Base-by-base conservation (phyloP, 2,329 filamentous ascomycete species). In the Sphaerulina musiva region DNA sequence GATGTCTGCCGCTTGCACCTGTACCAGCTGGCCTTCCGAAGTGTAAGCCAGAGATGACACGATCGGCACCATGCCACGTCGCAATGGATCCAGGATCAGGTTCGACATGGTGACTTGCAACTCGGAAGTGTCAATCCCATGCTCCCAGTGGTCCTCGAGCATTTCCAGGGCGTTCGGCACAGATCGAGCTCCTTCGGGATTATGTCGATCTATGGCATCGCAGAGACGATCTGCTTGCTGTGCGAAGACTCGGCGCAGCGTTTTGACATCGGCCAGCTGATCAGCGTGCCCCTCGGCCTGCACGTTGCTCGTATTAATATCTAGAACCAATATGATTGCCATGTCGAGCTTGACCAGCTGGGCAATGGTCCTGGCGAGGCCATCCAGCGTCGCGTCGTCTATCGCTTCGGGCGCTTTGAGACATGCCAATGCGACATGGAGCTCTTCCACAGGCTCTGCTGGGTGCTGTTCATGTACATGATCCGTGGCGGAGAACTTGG, bases 391-490 rank as follows among this genome's bases (percentile, higher is more conserved):
- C 1, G 75, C 72, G 55, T 90, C 80, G 63, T 87, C 79, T 45
- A 95, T 78, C 1, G 77, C 71, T 63, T 95, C 85, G 0, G 89
- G 85, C 42, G 81, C 80, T 50, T 86, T 82, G 51, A 98, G 77
- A 71, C 95, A 95, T 60, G 96, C 84, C 53, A 98, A 74, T 12
- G 93, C 91, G 54, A 95, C 78, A 69, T 95, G 88, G 14, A 87
- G 70, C 34, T 74, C 76, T 59, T 80, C 77, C 31, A 56, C 40
- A 8, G 56, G 48, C 23, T 49, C 38, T 2, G 66, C 48, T n/a
- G 63, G 61, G 48, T 72, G 54, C 56, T 71, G 62, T 50, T 68
- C 58, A 51, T 46, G 60, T 40, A 69, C 64, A 20, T 74, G 70
- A 34, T 73, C 73, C 61, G 78, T 74, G 61, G 80, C 80, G 9